phyloP scores from a whole-genome alignment of 2,329 filamentous ascomycete species.

The Venturia oleaginea region DNA sequence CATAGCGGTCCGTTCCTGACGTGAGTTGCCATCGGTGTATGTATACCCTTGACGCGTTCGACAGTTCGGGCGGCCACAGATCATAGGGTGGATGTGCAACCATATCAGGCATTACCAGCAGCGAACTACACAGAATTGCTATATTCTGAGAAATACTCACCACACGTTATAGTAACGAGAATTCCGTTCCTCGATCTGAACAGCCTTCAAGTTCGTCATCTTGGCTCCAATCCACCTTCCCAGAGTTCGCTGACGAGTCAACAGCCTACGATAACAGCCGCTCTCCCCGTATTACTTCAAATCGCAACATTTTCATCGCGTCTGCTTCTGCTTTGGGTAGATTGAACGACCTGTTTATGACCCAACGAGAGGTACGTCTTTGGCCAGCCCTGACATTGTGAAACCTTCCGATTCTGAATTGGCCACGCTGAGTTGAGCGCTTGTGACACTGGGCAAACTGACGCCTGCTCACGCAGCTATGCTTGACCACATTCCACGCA shows the following conservation, averaged over 20 bases:
- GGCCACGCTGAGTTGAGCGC: constrained; percentile 3
- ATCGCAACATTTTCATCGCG: not conserved
- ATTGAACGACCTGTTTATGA: not conserved
- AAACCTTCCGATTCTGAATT: constrained; percentile 2
- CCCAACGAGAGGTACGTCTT: not conserved
- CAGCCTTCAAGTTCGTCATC: not conserved
- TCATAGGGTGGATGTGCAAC: not conserved
- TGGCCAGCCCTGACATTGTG: not conserved
- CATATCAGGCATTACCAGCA: not conserved
- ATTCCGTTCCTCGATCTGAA: too few relatives aligned
- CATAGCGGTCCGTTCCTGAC: not conserved
- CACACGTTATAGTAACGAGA: not conserved
- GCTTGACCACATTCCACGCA: constrained; percentile 3
- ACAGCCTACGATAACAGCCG: not conserved
- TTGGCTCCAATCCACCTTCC: not conserved
- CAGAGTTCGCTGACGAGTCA: not conserved
- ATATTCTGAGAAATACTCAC: not conserved
- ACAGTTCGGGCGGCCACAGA: not conserved
- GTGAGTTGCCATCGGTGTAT: not conserved
- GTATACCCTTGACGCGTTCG: not conserved
- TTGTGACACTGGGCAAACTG: constrained; percentile 7
- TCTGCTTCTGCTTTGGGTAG: not conserved
- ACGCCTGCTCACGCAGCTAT: not conserved
- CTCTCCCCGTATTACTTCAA: not conserved
- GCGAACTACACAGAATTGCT: constrained; percentile 1